phyloP scores from a whole-genome alignment of 2,329 filamentous ascomycete genomes.

The Stemphylium beticola region DNA sequence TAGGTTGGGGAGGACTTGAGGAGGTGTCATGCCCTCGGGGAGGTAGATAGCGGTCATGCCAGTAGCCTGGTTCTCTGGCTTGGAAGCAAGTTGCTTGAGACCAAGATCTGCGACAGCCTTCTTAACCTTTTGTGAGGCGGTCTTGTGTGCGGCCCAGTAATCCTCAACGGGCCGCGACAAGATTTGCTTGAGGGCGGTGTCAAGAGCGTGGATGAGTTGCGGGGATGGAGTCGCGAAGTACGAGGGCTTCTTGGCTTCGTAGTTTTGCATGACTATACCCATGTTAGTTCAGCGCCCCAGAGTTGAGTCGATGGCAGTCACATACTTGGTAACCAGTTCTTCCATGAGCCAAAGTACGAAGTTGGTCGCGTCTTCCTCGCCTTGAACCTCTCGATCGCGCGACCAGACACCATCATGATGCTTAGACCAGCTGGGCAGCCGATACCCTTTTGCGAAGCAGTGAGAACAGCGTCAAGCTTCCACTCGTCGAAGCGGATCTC shows the following conservation, averaged over 20 bases:
- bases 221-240: constrained; percentile 98
- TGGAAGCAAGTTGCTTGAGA: constrained; percentile 82
- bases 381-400: constrained; percentile 82
- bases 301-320: background rate
- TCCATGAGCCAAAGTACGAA: constrained; percentile 94
- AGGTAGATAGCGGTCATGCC: constrained; percentile 98
- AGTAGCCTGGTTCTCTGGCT: constrained; percentile 90
- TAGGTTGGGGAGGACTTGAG: constrained; percentile 84
- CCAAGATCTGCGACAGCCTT: constrained; percentile 79
- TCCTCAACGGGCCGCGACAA: constrained; percentile 79
- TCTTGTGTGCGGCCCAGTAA: constrained; percentile 81
- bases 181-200: constrained; percentile 88
- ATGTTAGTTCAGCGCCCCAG: constrained; percentile 22
- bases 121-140: constrained; percentile 85
- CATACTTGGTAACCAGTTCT: constrained; percentile 92
- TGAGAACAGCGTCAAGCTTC: constrained; percentile 90
- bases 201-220: constrained; percentile 88
- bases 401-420: constrained; percentile 91
- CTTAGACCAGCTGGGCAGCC: constrained; percentile 92
- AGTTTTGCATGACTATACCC: constrained; percentile 88
- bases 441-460: constrained; percentile 95
- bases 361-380: constrained; percentile 79
- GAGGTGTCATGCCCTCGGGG: constrained; percentile 79
- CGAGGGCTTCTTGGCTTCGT: constrained; percentile 95
- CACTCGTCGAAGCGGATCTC: constrained; percentile 96